These are phyloP conservation scores for Lactarius tabidus DNA, from an alignment of 768 basidiomycete genomes.

Conservation along the genomic window DNA sequence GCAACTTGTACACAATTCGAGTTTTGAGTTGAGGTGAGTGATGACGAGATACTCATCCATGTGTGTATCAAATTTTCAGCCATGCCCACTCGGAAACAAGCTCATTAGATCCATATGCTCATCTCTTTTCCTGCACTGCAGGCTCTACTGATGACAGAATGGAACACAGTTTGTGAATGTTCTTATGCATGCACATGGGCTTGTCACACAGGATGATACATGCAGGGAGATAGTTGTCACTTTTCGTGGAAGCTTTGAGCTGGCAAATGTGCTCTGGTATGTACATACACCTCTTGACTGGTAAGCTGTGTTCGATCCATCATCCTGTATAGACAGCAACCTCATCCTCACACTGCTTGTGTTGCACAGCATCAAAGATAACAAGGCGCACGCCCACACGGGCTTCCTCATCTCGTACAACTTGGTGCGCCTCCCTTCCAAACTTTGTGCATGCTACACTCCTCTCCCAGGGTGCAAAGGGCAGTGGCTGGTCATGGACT, in stretches of 20 bases:
- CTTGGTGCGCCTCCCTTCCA: conserved; percentile 27
- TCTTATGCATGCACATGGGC: conserved; percentile 27
- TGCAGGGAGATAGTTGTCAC: conserved; percentile 27
- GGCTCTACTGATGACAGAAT: background rate
- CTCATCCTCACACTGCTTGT: conserved; percentile 33
- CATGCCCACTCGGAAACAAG: conserved; percentile 44
- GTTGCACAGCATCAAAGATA: conserved; percentile 29
- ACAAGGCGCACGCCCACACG: conserved; percentile 27
- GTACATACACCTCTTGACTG: background rate
- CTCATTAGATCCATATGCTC: conserved; percentile 40
- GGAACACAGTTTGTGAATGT: conserved; percentile 26
- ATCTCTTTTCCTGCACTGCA: background rate
- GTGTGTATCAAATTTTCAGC: no score
- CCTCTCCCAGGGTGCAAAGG: no score
- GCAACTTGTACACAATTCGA: no score
- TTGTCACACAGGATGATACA: conserved; percentile 28
- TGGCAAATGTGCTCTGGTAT: conserved; percentile 31
- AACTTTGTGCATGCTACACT: no score
- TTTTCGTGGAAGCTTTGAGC: conserved; percentile 28
- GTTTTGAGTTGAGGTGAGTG: no score
- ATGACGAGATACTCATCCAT: no score
- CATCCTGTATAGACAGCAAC: conserved; percentile 29
- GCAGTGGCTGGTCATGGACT: no score
- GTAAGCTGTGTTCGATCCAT: no score
- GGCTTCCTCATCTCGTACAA: conserved; percentile 30